A percentile compares a stretch with the other conserved stretches of the same genome.
Conservation (phyloP, 148 eudicot genomes). For the Heliosperma pusillum region DNA sequence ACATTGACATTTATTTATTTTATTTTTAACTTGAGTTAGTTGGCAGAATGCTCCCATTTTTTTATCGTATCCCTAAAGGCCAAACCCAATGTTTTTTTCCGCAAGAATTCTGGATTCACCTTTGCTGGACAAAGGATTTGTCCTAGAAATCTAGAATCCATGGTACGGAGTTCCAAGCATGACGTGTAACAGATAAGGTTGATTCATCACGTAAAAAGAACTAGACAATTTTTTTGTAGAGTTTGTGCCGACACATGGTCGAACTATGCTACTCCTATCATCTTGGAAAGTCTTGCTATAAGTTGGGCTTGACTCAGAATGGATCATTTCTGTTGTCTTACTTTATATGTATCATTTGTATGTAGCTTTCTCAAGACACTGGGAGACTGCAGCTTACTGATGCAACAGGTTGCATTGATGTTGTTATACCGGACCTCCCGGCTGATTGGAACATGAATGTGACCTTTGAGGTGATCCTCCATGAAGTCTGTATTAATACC, state of each 20-base stretch:
- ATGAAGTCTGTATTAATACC: slow-evolving; percentile 3
- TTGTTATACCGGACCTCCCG: slow-evolving; percentile 59
- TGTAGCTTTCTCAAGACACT: slow-evolving; percentile 59
- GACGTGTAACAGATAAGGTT: background rate
- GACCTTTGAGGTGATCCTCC: slow-evolving; percentile 56
- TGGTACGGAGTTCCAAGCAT: background rate
- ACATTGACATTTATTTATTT: too few relatives aligned
- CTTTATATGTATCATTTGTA: slow-evolving; percentile 12
- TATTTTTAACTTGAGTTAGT: background rate
- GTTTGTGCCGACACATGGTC: background rate
- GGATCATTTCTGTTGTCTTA: background rate
- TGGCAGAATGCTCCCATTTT: background rate
- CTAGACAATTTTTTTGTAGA: background rate
- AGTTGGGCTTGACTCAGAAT: background rate
- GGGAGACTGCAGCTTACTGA: slow-evolving; percentile 79
- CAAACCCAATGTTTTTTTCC: background rate
- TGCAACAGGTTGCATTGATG: slow-evolving; percentile 73
- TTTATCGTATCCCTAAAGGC: background rate
- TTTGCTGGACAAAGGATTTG: background rate
- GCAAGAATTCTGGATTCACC: background rate
- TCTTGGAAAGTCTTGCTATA: background rate
- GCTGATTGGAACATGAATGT: slow-evolving; percentile 47
- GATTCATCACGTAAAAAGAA: background rate
- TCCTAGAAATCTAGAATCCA: background rate
- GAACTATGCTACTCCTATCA: background rate